Evolutionary conservation across 805 yeast species (phyloP), one percentile per base, ranked within the genome.

Genomic region (Cyberlindnera bimundalis): DNA sequence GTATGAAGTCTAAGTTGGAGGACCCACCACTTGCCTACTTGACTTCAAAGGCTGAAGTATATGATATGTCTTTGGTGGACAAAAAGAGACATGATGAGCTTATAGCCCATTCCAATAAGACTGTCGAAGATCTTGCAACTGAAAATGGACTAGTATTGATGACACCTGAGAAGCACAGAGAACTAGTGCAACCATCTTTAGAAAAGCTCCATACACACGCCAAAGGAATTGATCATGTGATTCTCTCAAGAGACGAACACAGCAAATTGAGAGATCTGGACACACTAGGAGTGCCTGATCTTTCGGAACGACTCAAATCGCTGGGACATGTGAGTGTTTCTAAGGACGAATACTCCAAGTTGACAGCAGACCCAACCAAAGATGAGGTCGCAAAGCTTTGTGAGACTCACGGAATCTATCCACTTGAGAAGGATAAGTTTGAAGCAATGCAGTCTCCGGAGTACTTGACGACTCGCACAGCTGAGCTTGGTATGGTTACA

Each of bases 61-160:
- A 38, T 11, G 48, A 45, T 8, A 30, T 46, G 39, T 34, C 45
- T 15, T 31, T 51, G 15, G 33, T 56, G 6, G 43, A 47, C 13
- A 40, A 46, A 20, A 46, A 45, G 4, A 51, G 42, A 13, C 38
- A 30, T 23, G 34, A 34, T 5, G 36, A 37, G 4, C 29, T 55
- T 16, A 30, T 45, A 6, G n/a, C 31, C 2, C 16, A 46, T 11
- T 48, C 50, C 2, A 39, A 46, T 13, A 62, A 61, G 32, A 41
- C 59, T 6, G 18, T 50, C n/a, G 56, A 51, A 12, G 57, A 55
- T 21, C 37, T 60, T 21, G 47, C 46, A 2, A 43, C 52, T 25
- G 59, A 60, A 23, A 56, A 68, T 14, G 45, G 49, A 17, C 16
- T 43, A 3, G 40, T 51, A 6, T 23, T 49, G 5, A 29, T 51